phyloP scores from a whole-genome alignment of 176 grass and related monocot species.

The Pontederia crassipes region DNA sequence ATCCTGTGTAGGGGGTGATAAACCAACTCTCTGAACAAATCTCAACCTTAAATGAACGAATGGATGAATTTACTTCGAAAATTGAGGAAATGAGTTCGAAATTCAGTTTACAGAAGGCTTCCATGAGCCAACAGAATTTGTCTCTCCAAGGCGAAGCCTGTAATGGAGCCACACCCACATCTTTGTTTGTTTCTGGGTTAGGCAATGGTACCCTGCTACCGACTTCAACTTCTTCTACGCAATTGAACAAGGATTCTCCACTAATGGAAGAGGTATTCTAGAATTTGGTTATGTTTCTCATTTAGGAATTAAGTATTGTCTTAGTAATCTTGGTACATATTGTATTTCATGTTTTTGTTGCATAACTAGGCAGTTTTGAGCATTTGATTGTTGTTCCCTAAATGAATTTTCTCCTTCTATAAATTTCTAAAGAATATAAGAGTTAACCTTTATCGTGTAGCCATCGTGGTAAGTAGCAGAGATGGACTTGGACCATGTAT shows the following conservation, averaged over 20 bases:
- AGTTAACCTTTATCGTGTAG: no score
- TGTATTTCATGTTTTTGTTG: not conserved
- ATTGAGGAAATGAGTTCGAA: slow-evolving; percentile 87
- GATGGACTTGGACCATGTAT: no score
- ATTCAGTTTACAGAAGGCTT: slow-evolving; percentile 48
- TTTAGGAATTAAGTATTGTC: not conserved
- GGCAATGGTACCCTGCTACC: slow-evolving; percentile 82
- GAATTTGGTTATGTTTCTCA: not conserved
- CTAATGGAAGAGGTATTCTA: slow-evolving; percentile 66
- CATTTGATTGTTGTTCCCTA: no score
- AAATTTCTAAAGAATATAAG: no score
- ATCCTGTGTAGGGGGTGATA: slow-evolving; percentile 49
- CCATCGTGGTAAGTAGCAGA: no score
- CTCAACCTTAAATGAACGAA: slow-evolving; percentile 81
- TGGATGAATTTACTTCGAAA: slow-evolving; percentile 88
- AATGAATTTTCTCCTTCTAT: no score
- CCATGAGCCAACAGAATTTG: slow-evolving; percentile 80
- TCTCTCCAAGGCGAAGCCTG: slow-evolving; percentile 51
- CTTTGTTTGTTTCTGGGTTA: slow-evolving; percentile 78
- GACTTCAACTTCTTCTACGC: slow-evolving; percentile 58
- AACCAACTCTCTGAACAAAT: slow-evolving; percentile 88
- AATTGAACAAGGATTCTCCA: slow-evolving; percentile 67
- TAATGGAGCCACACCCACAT: slow-evolving; percentile 70
- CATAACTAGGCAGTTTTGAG: not conserved
- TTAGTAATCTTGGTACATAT: not conserved